Evolutionary conservation across 371 early-diverging fungal genomes (phyloP), one percentile per base, ranked within the genome.

Genomic region (Catenaria anguillulae): DNA sequence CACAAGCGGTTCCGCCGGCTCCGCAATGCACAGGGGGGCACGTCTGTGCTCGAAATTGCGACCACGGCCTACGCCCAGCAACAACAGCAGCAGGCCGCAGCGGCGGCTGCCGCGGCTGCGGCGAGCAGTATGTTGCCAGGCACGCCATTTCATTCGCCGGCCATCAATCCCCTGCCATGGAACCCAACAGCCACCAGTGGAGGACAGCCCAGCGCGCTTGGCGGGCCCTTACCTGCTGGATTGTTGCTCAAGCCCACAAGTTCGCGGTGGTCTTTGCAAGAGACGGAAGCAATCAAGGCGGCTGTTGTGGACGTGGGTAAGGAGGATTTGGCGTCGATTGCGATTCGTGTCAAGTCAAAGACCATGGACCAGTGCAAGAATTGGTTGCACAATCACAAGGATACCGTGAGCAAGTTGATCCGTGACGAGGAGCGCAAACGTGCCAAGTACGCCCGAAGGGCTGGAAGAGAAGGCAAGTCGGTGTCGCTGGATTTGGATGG

Each of bases 311-410:
- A 60, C 2, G 8, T 31, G 21, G 35, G 60, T 33, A 29, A 21
- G 31, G 60, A 33, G 5, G 33, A 45, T 33, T 21, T 48, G 42
- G n/a, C 23, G 15, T 21, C 5, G 21, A 23, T 40, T 24, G 60
- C 60, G 2, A 33, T 5, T 31, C 40, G 60, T 31, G 48, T 60
- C 33, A 17, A 36, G 33, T 19, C 40, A 23, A 60, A 40, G 48
- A 35, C 60, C 42, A 23, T 40, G 24, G 58, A 58, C 36, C 58
- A 58, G 29, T 58, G 58, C 43, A 29, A 33, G 26, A 33, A 31
- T 29, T 58, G 58, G 58, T 4, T 58, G 10, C 33, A 58, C 17
- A 58, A 58, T 29, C 58, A 58, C 43, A 58, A 58, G 43, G 36
- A 36, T 10, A 6, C 43, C 26, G 58, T 58, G 24, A 10, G 4